Evolutionary conservation across 208 protist genomes (phyloP).

Genomic region (Leishmania major): DNA sequence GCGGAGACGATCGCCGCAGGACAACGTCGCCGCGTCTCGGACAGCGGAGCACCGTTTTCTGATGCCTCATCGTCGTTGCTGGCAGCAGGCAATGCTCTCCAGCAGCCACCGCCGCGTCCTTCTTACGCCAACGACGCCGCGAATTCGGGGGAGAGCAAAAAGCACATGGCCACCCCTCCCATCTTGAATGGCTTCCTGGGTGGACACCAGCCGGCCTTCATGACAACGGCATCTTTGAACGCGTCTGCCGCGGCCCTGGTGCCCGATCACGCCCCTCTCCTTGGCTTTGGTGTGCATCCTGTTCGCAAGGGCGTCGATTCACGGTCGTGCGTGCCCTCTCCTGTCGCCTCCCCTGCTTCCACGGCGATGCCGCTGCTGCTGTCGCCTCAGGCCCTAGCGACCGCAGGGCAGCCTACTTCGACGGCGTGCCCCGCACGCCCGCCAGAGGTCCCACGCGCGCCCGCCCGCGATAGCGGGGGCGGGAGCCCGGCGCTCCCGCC

Average conservation of each 20-base stretch:
- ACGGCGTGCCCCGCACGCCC: neutral
- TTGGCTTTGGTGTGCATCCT: neutral
- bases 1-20: neutral
- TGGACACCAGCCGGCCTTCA: neutral
- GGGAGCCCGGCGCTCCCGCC: neutral
- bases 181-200: neutral
- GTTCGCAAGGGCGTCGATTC: neutral
- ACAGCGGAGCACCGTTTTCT: neutral
- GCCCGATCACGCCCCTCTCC: neutral
- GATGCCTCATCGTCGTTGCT: neutral
- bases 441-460: neutral
- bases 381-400: neutral
- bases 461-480: neutral
- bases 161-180: neutral
- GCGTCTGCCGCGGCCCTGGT: neutral
- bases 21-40: neutral
- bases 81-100: neutral
- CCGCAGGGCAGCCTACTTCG: neutral
- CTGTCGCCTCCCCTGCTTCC: neutral
- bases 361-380: neutral
- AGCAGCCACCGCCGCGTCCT: neutral
- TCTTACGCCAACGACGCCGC: neutral
- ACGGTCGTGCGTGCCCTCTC: neutral
- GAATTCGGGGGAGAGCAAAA: neutral
- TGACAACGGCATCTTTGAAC: neutral